Conservation (phyloP, 2,329 filamentous ascomycete species). For the Fusarium solani-melongenae region DNA sequence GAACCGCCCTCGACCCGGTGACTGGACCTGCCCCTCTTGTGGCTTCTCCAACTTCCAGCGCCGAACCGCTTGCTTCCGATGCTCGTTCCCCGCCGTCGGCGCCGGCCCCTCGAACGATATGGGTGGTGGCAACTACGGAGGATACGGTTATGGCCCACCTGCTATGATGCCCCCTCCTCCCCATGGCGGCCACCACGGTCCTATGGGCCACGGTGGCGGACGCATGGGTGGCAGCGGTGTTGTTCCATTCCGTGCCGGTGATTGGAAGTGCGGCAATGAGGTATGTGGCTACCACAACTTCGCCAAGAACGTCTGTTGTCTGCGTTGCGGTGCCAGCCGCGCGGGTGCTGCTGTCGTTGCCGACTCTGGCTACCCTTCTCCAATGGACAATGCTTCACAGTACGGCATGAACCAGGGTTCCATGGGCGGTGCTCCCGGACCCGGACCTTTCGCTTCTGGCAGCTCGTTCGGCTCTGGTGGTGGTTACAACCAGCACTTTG, state of each 20-base stretch:
- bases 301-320: slow-evolving; percentile 97
- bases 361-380: slow-evolving; percentile 89
- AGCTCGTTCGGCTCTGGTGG: slow-evolving; percentile 74
- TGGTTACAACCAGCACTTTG: slow-evolving; percentile 83
- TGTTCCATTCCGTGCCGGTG: slow-evolving; percentile 96
- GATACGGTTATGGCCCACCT: slow-evolving; percentile 73
- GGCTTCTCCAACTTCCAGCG: slow-evolving; percentile 99
- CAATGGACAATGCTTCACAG: slow-evolving; percentile 86
- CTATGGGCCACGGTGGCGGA: slow-evolving; percentile 68
- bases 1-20: slow-evolving; percentile 94
- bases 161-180: slow-evolving; percentile 85
- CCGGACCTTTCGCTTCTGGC: slow-evolving; percentile 78
- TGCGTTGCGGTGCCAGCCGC: slow-evolving; percentile 94
- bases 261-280: slow-evolving; percentile 99
- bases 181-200: slow-evolving; percentile 69
- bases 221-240: slow-evolving; percentile 85
- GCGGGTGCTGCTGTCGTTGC: slow-evolving; percentile 94
- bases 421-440: slow-evolving; percentile 86
- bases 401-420: slow-evolving; percentile 88
- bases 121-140: slow-evolving; percentile 72
- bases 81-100: slow-evolving; percentile 96
- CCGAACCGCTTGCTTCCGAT: slow-evolving; percentile 97
- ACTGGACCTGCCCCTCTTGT: slow-evolving; percentile 99
- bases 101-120: slow-evolving; percentile 76
- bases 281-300: slow-evolving; percentile 99